Evolutionary conservation across 441 rosid species (phyloP), one percentile per base, ranked within the genome.

Genomic region (Populus trichocarpa): DNA sequence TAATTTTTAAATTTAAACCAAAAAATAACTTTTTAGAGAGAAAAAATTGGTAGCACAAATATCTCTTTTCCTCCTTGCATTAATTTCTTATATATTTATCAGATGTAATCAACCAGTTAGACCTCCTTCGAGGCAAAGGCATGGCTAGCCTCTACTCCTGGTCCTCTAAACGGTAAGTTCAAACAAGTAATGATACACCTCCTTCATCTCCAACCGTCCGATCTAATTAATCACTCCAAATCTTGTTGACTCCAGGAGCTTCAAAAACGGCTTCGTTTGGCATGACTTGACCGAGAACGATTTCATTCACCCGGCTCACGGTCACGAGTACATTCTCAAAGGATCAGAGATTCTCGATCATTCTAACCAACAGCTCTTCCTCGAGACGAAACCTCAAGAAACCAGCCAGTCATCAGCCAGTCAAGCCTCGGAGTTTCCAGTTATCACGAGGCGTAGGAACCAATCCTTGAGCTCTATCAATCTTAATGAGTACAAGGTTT

Each of bases 251-350:
- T 35, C 65, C 91, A 95, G 99, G 93, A 90, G 91, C 78, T 91
- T 93, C 90, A 93, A 88, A 83, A 95, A 88, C 67, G 97, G 99
- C 59, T 95, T 90, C 70, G 99, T 95, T 66, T 95, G 99, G 99
- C 96, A 95, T 67, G 99, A 95, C 76, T 87, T 95, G 63, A 75
- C 93, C 0, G 97, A 93, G 38, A 81, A 84, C 59, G 99, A 93
- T 77, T 87, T 90, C 83, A 88, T 95, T 77, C 84, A 84, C 75
- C 98, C 99, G 0, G 90, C 93, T 13, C 96, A 92, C 76, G 96
- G 93, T 20, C 88, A 87, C 67, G 99, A 95, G 73, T 95, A 93
- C 74, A 90, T 95, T 28, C 97, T 95, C 80, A 95, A 95, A 86
- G 99, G 98, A 82, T 90, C 98, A 46, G 97, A 93, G 83, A 89